Conservation (phyloP, 805 yeast genomes). For the Candida pini region DNA sequence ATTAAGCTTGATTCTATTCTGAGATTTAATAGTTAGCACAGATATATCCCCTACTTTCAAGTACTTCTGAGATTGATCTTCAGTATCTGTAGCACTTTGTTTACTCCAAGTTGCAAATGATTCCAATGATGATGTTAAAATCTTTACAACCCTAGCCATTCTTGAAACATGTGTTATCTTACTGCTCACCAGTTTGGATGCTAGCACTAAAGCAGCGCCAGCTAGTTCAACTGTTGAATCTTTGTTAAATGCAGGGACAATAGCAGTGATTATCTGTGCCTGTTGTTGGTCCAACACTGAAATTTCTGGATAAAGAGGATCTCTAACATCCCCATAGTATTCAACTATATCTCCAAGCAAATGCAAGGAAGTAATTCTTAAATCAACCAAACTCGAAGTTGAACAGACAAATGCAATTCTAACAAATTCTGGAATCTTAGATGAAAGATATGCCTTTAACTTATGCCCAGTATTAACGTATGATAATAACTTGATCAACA, state of each 20-base stretch:
- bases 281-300: conserved; percentile 86
- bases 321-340: conserved; percentile 55
- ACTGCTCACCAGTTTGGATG: conserved; percentile 70
- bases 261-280: conserved; percentile 87
- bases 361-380: conserved; percentile 61
- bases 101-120: conserved; percentile 36
- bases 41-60: conserved; percentile 54
- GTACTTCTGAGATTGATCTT: conserved; percentile 22
- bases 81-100: conserved; percentile 17
- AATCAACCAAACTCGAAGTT: conserved; percentile 56
- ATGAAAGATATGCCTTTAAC: conserved; percentile 36
- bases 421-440: conserved; percentile 57
- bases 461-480: conserved; percentile 34
- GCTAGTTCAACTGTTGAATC: conserved; percentile 73
- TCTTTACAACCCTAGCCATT: conserved; percentile 51
- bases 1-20: conserved; percentile 51
- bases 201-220: conserved; percentile 68
- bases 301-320: conserved; percentile 65
- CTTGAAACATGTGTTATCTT: conserved; percentile 44
- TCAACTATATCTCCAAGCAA: conserved; percentile 60
- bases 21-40: conserved; percentile 38
- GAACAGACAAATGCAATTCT: conserved; percentile 78
- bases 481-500: conserved; percentile 38
- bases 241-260: conserved; percentile 75
- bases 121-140: conserved; percentile 63